Evolutionary conservation across 805 yeast species (phyloP).

Genomic region (Starmerella floricola): DNA sequence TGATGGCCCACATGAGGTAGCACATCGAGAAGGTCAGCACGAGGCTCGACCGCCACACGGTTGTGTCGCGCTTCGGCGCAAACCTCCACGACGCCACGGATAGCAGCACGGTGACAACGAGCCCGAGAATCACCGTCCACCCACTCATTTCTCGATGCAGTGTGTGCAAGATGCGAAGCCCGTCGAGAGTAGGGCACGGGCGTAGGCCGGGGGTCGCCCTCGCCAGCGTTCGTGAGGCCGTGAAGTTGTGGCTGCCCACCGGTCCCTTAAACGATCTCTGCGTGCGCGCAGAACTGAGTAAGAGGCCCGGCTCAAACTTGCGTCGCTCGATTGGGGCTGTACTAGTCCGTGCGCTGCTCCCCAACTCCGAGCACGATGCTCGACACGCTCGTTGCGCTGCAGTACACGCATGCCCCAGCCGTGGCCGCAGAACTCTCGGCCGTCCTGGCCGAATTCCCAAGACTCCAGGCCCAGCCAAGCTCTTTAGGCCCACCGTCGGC

Average conservation of each 20-base stretch:
- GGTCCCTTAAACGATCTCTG: too few species aligned
- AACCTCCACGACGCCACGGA: slow-evolving; percentile 66
- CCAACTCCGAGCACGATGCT: too few species aligned
- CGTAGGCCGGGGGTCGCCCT: too few species aligned
- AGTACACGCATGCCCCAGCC: slow-evolving; percentile 46
- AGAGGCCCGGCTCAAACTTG: too few species aligned
- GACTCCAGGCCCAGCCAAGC: slow-evolving; percentile 58
- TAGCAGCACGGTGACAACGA: slow-evolving; percentile 44
- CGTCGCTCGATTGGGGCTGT: too few species aligned
- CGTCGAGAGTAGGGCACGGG: too few species aligned
- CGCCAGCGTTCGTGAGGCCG: too few species aligned
- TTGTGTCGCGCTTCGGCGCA: slow-evolving; percentile 68
- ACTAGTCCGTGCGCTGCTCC: too few species aligned
- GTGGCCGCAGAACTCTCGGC: slow-evolving; percentile 52
- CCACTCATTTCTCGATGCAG: slow-evolving; percentile 36
- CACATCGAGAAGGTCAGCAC: slow-evolving; percentile 63
- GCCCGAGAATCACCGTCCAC: slow-evolving; percentile 57
- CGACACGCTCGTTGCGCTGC: slow-evolving; percentile 35
- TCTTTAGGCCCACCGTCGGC: slow-evolving; percentile 43
- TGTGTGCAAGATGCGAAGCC: too few species aligned
- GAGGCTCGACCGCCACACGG: slow-evolving; percentile 59
- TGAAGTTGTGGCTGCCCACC: too few species aligned
- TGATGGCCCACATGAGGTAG: slow-evolving; percentile 84
- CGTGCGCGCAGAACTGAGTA: too few species aligned
- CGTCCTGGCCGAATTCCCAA: slow-evolving; percentile 39